Evolutionary conservation across 176 grass and related monocot genomes (phyloP).

Genomic region (Luzula sylvatica): DNA sequence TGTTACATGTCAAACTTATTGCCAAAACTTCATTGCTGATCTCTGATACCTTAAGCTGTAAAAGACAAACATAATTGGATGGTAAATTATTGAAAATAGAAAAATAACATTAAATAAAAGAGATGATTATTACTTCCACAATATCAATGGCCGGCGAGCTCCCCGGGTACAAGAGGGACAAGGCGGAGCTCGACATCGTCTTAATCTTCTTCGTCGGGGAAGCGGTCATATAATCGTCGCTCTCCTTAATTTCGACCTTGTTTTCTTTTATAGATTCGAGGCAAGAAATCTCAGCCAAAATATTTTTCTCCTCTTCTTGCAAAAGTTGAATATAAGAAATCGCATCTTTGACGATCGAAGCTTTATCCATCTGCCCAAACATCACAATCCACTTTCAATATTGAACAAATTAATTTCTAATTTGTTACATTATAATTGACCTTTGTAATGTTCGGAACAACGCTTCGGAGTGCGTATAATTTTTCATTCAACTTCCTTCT

Average conservation of each 20-base stretch:
- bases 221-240: neutral
- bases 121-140: constrained; percentile 29
- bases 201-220: constrained; percentile 22
- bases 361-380: constrained; percentile 77
- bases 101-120: neutral
- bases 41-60: constrained; percentile 62
- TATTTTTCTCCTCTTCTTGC: constrained; percentile 57
- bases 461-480: constrained; percentile 58
- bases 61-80: neutral
- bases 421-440: constrained; percentile 14
- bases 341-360: constrained; percentile 84
- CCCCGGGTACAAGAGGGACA: neutral
- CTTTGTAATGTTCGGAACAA: constrained; percentile 84
- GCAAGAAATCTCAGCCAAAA: constrained; percentile 28
- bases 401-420: neutral
- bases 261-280: constrained; percentile 17
- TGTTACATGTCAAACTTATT: constrained; percentile 62
- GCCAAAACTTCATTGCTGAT: constrained; percentile 43
- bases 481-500: constrained; percentile 72
- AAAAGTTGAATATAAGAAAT: constrained; percentile 75
- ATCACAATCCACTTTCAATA: neutral
- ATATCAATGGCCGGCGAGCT: constrained; percentile 35
- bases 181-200: constrained; percentile 21
- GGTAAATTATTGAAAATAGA: neutral
- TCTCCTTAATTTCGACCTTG: neutral